phyloP scores from a whole-genome alignment of 2,329 filamentous ascomycete genomes.

The Chrysoporthe deuterocubensis region DNA sequence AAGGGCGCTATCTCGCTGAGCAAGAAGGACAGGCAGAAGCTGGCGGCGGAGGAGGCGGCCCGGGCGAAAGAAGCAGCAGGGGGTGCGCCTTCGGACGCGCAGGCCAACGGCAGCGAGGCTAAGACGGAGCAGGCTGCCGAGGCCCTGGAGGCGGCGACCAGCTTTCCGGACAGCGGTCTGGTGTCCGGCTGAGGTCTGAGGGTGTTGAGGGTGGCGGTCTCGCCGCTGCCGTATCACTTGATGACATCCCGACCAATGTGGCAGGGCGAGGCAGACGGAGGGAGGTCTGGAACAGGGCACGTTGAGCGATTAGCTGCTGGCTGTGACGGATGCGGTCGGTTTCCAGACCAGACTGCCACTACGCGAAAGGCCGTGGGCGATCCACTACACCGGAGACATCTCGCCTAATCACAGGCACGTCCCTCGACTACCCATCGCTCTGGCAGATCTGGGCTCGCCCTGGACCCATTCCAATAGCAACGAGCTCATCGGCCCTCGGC shows the following conservation, averaged over 20 bases:
- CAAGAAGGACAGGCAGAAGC: constrained; percentile 66
- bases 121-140: constrained; percentile 11
- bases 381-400: too few species aligned
- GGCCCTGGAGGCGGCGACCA: constrained; percentile 22
- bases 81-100: neutral
- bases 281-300: too few species aligned
- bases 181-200: constrained; percentile 21
- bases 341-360: too few species aligned
- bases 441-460: too few species aligned
- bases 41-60: constrained; percentile 43
- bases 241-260: neutral
- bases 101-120: constrained; percentile 8
- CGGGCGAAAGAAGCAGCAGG: constrained; percentile 15
- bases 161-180: constrained; percentile 20
- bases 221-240: neutral
- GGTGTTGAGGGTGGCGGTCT: neutral
- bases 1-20: constrained; percentile 77
- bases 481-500: too few species aligned
- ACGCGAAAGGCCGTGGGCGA: too few species aligned
- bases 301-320: too few species aligned
- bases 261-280: neutral
- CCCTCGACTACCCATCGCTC: too few species aligned
- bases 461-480: too few species aligned
- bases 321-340: too few species aligned
- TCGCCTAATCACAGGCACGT: too few species aligned